phyloP scores from a whole-genome alignment of 257 asterid genomes.

The Primulina eburnea region DNA sequence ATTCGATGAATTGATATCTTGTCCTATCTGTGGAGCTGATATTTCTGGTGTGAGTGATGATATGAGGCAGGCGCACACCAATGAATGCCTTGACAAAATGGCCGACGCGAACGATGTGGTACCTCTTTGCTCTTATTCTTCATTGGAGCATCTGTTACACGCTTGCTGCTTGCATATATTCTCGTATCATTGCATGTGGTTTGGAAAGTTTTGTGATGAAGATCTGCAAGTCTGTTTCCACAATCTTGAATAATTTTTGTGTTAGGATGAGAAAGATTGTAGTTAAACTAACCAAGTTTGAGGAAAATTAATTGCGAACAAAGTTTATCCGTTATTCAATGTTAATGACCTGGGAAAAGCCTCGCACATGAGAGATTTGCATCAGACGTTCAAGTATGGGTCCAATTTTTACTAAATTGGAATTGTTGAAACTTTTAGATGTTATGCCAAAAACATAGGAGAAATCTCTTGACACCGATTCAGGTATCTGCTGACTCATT shows the following conservation, averaged over 20 bases:
- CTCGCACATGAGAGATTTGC: too few relatives aligned
- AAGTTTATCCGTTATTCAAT: too few relatives aligned
- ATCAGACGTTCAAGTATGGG: too few relatives aligned
- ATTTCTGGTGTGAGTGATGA: slow-evolving; percentile 60
- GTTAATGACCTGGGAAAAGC: too few relatives aligned
- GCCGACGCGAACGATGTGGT: slow-evolving; percentile 50
- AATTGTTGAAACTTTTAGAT: too few relatives aligned
- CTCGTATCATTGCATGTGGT: slow-evolving; percentile 13
- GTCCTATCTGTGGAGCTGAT: slow-evolving; percentile 85
- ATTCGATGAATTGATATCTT: slow-evolving; percentile 36
- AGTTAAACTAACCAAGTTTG: neutral
- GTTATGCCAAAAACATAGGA: neutral
- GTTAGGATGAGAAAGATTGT: neutral
- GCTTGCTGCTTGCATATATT: neutral
- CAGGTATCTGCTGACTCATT: slow-evolving; percentile 1
- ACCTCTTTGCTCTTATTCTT: neutral
- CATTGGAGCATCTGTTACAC: neutral
- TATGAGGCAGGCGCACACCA: slow-evolving; percentile 64
- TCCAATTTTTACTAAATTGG: too few relatives aligned
- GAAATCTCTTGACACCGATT: neutral
- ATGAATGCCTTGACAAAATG: slow-evolving; percentile 74
- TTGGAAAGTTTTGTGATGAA: neutral
- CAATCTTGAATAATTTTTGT: too few relatives aligned
- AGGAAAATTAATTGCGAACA: too few relatives aligned
- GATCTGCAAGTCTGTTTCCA: too few relatives aligned